These are phyloP conservation scores for Daucus carota DNA, from an alignment of 129 eudicot species.

Conservation along the genomic window DH1_v3.0 NC_030385.2:39160501-39161000, in stretches of 20 bases:
- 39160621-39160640: conserved; percentile 30
- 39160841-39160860: conserved; percentile 28
- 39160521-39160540: conserved; percentile 52
- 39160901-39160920: conserved; percentile 29
- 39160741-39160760: conserved; percentile 25
- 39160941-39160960: conserved; percentile 31
- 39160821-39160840: conserved; percentile 20
- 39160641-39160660: conserved; percentile 54
- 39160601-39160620: conserved; percentile 20
- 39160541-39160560: conserved; percentile 38
- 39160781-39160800: conserved; percentile 46
- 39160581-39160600: conserved; percentile 83
- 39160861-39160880: neutral
- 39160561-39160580: conserved; percentile 53
- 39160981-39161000: conserved; percentile 52
- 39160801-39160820: conserved; percentile 27
- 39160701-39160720: conserved; percentile 26
- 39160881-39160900: conserved; percentile 17
- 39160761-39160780: conserved; percentile 54
- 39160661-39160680: conserved; percentile 42
- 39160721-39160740: conserved; percentile 25
- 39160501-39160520: conserved; percentile 31
- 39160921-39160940: conserved; percentile 28
- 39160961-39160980: conserved; percentile 44
- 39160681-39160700: conserved; percentile 29